Percentiles rank a stretch among this genome's conserved stretches.
Conservation (phyloP, 352 stramenopile species). For the Phytophthora rubi region DNA sequence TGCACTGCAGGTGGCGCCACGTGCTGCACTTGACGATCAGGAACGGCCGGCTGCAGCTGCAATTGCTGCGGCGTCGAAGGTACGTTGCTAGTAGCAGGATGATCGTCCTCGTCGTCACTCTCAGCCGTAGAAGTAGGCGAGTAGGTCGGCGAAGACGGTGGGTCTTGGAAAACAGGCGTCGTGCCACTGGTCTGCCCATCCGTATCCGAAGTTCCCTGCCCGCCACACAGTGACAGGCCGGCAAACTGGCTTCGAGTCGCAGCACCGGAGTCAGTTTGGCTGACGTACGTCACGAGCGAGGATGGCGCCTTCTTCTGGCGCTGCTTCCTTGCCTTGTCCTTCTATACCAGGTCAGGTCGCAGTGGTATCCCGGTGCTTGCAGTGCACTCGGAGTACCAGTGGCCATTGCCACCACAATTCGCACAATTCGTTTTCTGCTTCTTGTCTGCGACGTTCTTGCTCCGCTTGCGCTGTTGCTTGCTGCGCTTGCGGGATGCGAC, state of each 20-base stretch:
- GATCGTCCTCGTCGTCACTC: background rate
- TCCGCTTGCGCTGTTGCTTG: background rate
- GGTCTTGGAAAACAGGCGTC: background rate
- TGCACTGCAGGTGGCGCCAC: background rate
- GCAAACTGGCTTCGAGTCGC: background rate
- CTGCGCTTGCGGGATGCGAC: background rate
- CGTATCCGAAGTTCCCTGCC: background rate
- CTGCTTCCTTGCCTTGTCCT: background rate
- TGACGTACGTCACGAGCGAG: background rate
- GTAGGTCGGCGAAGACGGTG: background rate
- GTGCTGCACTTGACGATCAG: background rate
- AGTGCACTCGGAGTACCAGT: background rate
- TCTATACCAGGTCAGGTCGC: background rate
- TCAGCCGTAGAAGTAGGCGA: background rate
- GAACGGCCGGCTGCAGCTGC: background rate
- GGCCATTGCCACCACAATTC: background rate
- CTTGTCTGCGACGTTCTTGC: background rate
- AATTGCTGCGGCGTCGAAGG: background rate
- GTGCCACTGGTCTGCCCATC: background rate
- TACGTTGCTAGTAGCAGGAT: background rate
- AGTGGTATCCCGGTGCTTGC: background rate
- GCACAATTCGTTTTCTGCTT: background rate
- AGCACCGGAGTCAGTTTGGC: background rate
- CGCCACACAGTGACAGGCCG: background rate
- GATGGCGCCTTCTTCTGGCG: background rate